Evolutionary conservation across 106 monocot species (phyloP), one percentile per base, ranked within the genome.

Genomic region (Phalaenopsis equestris): DNA sequence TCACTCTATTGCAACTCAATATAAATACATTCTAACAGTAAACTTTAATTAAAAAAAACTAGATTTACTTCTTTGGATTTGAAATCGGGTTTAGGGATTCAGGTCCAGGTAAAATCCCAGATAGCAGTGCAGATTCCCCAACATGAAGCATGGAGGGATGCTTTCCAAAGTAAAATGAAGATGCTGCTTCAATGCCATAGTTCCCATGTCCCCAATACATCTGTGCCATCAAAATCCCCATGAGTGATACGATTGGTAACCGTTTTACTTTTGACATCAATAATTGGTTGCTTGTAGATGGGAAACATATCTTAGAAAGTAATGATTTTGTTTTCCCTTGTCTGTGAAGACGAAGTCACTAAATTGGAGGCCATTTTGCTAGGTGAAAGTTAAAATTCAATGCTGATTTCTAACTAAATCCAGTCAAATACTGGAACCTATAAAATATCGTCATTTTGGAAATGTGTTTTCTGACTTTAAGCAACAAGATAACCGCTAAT

Each of bases 191-290:
- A 58, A 89, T 80, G n/a, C 86, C 86, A 76, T 30, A 88, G 41
- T 83, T 85, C 38, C 88, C 88, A 83, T 88, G 85, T 46, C 88
- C 88, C 88, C 85, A 88, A 64, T 88, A 88, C 76, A 82, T 81
- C 85, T 88, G 85, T 56, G 56, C 18, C 64, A 86, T 42, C 21
- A 76, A 76, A 12, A 49, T 45, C 48, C n/a, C 49, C 23, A 49
- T 70, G 8, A 70, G 70, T 38, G 37, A 37, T 37, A 37, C 37
- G 14, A 38, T 37, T 37, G 68, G 37, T 37, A 68, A 12, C 9
- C 68, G 12, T 36, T 37, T 3, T 19, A 2, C 70, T 36, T 70
- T 70, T 11, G 39, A 16, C 70, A 70, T 70, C 36, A 70, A 41
- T 15, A 38, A 12, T 65, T 21, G n/a, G 64, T 65, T 65, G 64